phyloP scores from a whole-genome alignment of 345 rosid species.

The Euphorbia tirucalli region DNA sequence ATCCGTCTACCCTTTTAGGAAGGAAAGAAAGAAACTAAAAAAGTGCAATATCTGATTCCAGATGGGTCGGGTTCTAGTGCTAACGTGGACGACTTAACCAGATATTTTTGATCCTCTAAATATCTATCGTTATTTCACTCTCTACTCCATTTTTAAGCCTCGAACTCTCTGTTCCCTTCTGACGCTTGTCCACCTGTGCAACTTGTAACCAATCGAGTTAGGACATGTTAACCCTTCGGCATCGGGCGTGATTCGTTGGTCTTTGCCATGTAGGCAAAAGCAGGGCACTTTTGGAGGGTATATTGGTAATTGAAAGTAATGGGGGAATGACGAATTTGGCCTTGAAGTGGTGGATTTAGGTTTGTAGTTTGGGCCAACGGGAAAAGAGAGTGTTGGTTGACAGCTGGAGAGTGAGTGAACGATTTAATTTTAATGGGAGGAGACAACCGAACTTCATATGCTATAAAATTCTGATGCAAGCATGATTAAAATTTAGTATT shows the following conservation, averaged over 20 bases:
- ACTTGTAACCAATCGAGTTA: background rate
- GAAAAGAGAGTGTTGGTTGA: constrained; percentile 24
- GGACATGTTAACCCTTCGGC: constrained; percentile 16
- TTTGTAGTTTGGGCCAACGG: constrained; percentile 24
- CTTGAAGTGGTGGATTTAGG: no score
- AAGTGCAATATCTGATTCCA: constrained; percentile 66
- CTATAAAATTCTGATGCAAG: no score
- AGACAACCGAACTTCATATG: constrained; percentile 3
- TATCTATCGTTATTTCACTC: constrained; percentile 34
- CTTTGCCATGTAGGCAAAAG: constrained; percentile 24
- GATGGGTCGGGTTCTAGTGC: constrained; percentile 63
- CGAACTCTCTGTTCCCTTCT: constrained; percentile 7
- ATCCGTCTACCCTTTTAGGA: background rate
- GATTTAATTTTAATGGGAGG: no score
- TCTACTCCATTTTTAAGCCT: background rate
- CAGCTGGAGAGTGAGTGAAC: constrained; percentile 40
- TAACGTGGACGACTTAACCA: constrained; percentile 70
- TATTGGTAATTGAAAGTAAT: constrained; percentile 23
- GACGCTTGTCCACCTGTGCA: background rate
- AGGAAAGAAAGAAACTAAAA: constrained; percentile 34
- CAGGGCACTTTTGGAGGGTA: constrained; percentile 25
- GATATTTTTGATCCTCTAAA: constrained; percentile 75
- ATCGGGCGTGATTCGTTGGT: background rate
- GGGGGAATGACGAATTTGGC: no score
- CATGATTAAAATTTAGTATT: no score